These are phyloP conservation scores for Enterospora canceri DNA, from an alignment of 371 early-diverging fungal species.

Conservation along the genomic window DNA sequence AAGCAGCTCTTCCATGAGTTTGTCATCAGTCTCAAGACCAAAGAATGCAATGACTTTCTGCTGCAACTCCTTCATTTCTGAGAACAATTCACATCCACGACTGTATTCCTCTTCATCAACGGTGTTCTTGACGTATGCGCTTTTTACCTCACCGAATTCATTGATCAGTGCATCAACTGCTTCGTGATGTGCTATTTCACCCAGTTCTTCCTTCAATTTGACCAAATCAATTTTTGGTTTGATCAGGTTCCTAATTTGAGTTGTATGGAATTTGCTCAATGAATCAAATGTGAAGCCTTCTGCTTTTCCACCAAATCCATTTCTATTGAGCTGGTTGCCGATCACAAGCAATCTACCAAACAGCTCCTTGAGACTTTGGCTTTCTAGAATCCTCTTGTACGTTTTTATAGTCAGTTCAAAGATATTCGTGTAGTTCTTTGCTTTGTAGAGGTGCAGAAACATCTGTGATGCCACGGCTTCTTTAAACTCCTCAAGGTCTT, in stretches of 20 bases:
- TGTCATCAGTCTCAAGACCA: slow-evolving; percentile 2
- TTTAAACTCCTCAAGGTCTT: slow-evolving; percentile 1
- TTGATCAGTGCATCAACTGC: background rate
- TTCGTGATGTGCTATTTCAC: background rate
- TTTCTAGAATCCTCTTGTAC: slow-evolving; percentile 6
- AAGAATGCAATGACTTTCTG: slow-evolving; percentile 2
- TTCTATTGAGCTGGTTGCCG: slow-evolving; percentile 39
- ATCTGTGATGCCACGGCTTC: slow-evolving; percentile 1
- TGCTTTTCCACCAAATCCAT: slow-evolving; percentile 28
- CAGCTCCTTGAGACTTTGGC: slow-evolving; percentile 11
- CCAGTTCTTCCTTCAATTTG: background rate
- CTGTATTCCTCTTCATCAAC: slow-evolving; percentile 1
- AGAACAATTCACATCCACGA: background rate
- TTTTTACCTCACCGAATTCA: slow-evolving; percentile 10
- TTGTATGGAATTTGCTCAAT: slow-evolving; percentile 7
- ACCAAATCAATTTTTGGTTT: background rate
- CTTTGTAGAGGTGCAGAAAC: slow-evolving; percentile 15
- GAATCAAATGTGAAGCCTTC: slow-evolving; percentile 28
- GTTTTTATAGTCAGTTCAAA: background rate
- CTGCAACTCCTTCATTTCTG: background rate
- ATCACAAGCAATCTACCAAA: slow-evolving; percentile 19
- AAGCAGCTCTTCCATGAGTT: slow-evolving; percentile 1
- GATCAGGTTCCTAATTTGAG: slow-evolving; percentile 12
- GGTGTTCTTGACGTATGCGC: background rate
- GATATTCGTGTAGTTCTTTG: background rate